These are phyloP conservation scores for Jimgerdemannia lactiflua DNA, from an alignment of 192 early-diverging fungal genomes.

Conservation along the genomic window DNA sequence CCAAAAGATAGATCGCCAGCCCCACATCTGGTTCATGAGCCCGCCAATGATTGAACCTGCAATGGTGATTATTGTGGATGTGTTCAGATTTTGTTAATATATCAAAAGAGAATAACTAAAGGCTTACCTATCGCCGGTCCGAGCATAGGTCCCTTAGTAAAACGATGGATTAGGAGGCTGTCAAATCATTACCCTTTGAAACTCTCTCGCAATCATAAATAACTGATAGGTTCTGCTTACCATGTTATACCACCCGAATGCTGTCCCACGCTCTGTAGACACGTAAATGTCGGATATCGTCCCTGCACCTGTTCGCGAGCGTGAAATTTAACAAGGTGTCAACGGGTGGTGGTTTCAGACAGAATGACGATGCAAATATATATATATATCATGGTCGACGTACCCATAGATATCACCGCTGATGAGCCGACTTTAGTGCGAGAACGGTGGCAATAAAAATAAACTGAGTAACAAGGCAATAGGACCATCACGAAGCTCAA, in stretches of 20 bases:
- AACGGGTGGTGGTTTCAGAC: too few species aligned
- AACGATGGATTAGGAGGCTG: neutral
- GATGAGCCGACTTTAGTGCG: neutral
- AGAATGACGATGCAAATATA: neutral
- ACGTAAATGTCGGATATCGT: slow-evolving; percentile 31
- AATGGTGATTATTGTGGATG: neutral
- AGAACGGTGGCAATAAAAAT: neutral
- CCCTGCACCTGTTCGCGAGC: slow-evolving; percentile 20
- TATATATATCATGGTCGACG: neutral
- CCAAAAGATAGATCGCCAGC: slow-evolving; percentile 35
- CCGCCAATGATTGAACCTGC: slow-evolving; percentile 32
- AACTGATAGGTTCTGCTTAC: neutral
- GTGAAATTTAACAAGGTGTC: neutral
- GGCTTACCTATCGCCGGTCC: slow-evolving; percentile 29
- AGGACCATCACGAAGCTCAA: neutral
- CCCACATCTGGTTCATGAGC: slow-evolving; percentile 28
- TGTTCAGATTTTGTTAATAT: neutral
- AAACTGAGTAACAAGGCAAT: neutral
- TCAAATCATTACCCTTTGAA: neutral
- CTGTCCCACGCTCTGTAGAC: slow-evolving; percentile 23
- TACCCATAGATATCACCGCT: neutral
- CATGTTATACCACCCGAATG: slow-evolving; percentile 23
- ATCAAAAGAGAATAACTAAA: neutral
- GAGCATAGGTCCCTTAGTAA: slow-evolving; percentile 8
- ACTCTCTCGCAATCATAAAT: slow-evolving; percentile 8